Conservation (phyloP, 2,329 filamentous ascomycete species). For the Exophiala viscosa region DNA sequence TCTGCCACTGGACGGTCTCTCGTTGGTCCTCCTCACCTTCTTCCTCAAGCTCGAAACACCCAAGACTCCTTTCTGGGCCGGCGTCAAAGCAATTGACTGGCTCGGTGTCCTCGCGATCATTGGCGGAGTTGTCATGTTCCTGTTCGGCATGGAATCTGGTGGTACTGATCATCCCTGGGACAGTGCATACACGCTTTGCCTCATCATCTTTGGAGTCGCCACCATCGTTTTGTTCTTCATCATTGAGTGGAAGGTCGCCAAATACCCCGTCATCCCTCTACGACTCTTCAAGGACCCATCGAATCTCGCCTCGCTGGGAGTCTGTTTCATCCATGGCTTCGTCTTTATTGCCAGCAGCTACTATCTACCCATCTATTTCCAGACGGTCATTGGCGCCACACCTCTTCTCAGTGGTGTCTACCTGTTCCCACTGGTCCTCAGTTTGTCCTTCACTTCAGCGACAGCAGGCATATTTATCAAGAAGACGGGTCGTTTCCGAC, state of each 20-base stretch:
- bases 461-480: conserved; percentile 65
- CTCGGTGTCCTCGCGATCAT: conserved; percentile 61
- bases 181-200: conserved; percentile 48
- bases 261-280: conserved; percentile 63
- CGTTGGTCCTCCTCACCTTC: conserved; percentile 56
- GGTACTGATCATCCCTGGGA: conserved; percentile 56
- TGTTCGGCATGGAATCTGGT: conserved; percentile 67
- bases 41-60: conserved; percentile 61
- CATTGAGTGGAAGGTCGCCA: conserved; percentile 59
- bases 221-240: conserved; percentile 50
- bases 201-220: conserved; percentile 46
- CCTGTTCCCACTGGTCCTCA: conserved; percentile 65
- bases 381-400: conserved; percentile 65
- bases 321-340: conserved; percentile 70
- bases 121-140: conserved; percentile 63
- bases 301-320: conserved; percentile 56
- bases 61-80: conserved; percentile 55
- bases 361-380: conserved; percentile 82
- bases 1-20: conserved; percentile 58
- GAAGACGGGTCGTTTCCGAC: conserved; percentile 65
- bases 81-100: conserved; percentile 62
- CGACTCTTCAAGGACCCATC: conserved; percentile 32
- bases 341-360: conserved; percentile 76
- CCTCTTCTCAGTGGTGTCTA: conserved; percentile 73
- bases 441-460: conserved; percentile 62